phyloP scores from a whole-genome alignment of 768 basidiomycete species.

The Tulasnella sp. region DNA sequence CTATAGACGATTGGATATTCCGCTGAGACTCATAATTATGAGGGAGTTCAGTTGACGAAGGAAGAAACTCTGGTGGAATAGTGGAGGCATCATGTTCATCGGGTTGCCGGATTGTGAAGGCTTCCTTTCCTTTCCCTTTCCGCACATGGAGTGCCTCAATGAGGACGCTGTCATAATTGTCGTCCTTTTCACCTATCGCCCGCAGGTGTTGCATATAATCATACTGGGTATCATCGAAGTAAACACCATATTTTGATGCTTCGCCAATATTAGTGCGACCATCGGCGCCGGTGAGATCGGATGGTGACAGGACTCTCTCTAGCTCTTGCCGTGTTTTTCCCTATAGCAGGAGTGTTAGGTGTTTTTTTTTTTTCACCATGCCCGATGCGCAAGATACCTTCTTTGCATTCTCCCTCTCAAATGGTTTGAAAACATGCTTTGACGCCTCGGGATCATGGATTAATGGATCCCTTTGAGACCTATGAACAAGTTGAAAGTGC shows the following conservation, averaged over 20 bases:
- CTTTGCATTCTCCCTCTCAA: conserved; percentile 57
- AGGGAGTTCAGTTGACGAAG: conserved; percentile 62
- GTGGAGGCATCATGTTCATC: not conserved
- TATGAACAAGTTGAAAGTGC: conserved; percentile 94
- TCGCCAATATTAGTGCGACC: conserved; percentile 58
- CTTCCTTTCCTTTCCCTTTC: conserved; percentile 26
- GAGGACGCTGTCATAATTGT: conserved; percentile 66
- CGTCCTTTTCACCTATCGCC: conserved; percentile 58
- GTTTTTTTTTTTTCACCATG: not conserved
- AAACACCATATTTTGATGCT: conserved; percentile 78
- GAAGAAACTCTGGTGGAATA: conserved; percentile 49
- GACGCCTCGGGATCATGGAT: conserved; percentile 87
- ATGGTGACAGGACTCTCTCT: conserved; percentile 41
- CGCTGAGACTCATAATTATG: conserved; percentile 48
- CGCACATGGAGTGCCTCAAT: conserved; percentile 50
- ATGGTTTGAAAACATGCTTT: conserved; percentile 74
- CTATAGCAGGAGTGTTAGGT: conserved; percentile 27
- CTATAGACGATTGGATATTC: conserved; percentile 65
- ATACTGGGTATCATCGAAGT: conserved; percentile 91
- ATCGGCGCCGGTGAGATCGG: conserved; percentile 36
- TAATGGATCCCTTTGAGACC: conserved; percentile 89
- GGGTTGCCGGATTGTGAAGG: conserved; percentile 29
- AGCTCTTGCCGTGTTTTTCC: conserved; percentile 75
- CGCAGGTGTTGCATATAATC: conserved; percentile 98
- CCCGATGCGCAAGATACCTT: conserved; percentile 45